Evolutionary conservation across 371 early-diverging fungal species (phyloP).

Genomic region (Mucor velutinosus): DNA sequence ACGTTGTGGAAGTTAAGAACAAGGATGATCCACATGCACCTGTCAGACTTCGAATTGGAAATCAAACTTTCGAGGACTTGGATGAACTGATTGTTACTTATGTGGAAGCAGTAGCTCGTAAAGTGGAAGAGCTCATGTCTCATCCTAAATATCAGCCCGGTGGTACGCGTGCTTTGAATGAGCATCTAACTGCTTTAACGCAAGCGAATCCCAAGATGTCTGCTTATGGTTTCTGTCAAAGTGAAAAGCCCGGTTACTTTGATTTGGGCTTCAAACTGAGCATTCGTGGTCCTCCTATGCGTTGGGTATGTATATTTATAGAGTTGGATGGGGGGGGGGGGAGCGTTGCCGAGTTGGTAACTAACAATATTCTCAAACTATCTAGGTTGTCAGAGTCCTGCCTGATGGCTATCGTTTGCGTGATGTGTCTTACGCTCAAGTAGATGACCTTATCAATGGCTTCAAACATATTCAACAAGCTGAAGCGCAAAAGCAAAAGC

Average conservation of each 20-base stretch:
- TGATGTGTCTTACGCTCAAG: conserved; percentile 58
- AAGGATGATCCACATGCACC: conserved; percentile 66
- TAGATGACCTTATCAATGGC: conserved; percentile 66
- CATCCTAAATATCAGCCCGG: conserved; percentile 65
- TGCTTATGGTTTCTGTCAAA: conserved; percentile 59
- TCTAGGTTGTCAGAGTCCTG: conserved; percentile 59
- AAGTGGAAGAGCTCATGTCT: conserved; percentile 66
- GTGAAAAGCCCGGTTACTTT: conserved; percentile 56
- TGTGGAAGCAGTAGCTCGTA: conserved; percentile 79
- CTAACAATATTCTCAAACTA: neutral
- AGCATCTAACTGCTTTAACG: conserved; percentile 38
- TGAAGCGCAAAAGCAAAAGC: conserved; percentile 17
- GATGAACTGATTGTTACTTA: conserved; percentile 91
- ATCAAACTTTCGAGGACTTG: conserved; percentile 74
- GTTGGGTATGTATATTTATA: conserved; percentile 34
- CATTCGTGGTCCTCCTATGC: conserved; percentile 34
- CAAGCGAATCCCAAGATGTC: conserved; percentile 57
- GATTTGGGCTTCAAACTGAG: conserved; percentile 53
- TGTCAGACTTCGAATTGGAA: conserved; percentile 62
- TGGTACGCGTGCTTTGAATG: conserved; percentile 39
- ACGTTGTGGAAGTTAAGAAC: conserved; percentile 78
- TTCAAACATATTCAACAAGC: conserved; percentile 53
- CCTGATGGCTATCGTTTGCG: conserved; percentile 66
- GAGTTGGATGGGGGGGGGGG: too few species aligned
- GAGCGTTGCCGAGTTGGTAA: too few species aligned